Conservation (phyloP, 495 filamentous ascomycete species). For the Penicillium ochrochloron region DNA sequence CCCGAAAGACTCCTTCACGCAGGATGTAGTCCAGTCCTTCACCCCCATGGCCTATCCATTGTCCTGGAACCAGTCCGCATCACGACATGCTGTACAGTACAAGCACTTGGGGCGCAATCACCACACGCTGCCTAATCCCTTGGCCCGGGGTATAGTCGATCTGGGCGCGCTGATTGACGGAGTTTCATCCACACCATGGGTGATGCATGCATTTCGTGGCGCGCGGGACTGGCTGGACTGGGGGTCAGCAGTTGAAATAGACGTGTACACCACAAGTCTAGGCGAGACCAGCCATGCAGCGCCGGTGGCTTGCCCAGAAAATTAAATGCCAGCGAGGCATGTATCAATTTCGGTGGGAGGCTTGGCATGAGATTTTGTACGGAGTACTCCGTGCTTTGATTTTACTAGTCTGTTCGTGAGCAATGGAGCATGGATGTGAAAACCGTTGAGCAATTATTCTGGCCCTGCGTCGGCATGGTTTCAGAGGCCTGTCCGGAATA, state of each 20-base stretch:
- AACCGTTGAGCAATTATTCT: neutral
- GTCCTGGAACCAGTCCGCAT: neutral
- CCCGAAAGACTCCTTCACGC: neutral
- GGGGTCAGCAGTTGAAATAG: conserved; percentile 5
- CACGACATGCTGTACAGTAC: conserved; percentile 1
- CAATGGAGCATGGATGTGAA: neutral
- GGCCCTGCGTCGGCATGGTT: neutral
- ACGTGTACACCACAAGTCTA: conserved; percentile 6
- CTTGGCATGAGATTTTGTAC: neutral
- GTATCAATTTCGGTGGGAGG: neutral
- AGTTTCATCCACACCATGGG: conserved; percentile 12
- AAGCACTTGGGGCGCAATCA: neutral
- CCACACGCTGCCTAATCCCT: neutral
- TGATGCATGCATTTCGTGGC: conserved; percentile 12
- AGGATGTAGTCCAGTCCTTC: neutral
- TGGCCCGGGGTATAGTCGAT: neutral
- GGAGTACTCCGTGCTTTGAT: neutral
- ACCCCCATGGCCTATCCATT: neutral
- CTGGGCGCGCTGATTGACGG: conserved; percentile 20
- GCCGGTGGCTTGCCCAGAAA: conserved; percentile 12
- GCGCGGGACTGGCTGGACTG: neutral
- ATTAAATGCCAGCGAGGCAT: neutral
- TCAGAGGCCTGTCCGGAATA: conserved; percentile 3
- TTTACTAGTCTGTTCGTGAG: neutral
- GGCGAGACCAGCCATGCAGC: neutral